Conservation (phyloP, 805 yeast genomes). For the Pichia phayaonensis region DNA sequence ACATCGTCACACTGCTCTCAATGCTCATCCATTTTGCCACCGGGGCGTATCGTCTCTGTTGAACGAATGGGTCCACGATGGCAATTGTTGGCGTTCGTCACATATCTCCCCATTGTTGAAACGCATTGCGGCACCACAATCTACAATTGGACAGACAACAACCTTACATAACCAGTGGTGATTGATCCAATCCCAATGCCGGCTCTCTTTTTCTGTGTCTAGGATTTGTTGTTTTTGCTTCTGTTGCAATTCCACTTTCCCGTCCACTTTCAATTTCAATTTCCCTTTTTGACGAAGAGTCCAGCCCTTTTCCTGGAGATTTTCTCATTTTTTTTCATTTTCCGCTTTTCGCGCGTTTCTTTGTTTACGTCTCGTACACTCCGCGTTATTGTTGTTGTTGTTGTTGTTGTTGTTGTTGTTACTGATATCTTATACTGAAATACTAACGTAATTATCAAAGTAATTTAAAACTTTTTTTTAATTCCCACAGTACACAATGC, state of each 20-base stretch:
- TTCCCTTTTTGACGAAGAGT: neutral
- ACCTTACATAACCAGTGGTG: neutral
- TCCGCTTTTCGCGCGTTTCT: neutral
- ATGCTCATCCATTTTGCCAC: neutral
- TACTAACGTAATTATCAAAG: neutral
- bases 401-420: neutral
- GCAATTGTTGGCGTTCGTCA: too few species aligned
- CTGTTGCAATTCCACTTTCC: neutral
- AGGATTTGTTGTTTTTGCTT: neutral
- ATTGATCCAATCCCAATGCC: neutral
- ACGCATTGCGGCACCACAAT: too few species aligned
- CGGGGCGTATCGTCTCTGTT: neutral
- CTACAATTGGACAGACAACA: neutral
- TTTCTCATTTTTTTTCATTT: too few species aligned
- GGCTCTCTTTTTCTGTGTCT: too few species aligned
- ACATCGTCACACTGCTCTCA: neutral
- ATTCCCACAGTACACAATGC: conserved; percentile 4
- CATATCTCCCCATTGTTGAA: too few species aligned
- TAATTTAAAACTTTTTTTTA: too few species aligned
- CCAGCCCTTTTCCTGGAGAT: neutral
- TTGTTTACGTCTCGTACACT: neutral
- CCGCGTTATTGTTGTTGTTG: neutral
- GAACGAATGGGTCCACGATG: too few species aligned
- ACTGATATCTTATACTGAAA: neutral
- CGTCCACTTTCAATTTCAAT: neutral